phyloP scores from a whole-genome alignment of 768 basidiomycete genomes.

The Mycena floridula region DNA sequence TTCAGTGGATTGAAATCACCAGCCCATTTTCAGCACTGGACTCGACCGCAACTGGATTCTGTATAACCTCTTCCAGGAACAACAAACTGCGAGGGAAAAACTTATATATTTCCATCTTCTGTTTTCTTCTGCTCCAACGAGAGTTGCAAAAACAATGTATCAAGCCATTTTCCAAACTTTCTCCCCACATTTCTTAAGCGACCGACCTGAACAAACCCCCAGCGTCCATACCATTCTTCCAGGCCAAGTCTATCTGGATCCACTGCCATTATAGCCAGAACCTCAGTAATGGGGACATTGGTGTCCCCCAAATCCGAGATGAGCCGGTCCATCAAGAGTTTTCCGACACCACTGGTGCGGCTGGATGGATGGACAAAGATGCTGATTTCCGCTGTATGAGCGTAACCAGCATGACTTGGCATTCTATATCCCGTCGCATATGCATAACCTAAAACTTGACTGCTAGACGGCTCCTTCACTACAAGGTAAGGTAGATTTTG shows the following conservation, averaged over 20 bases:
- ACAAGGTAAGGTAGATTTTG: background rate
- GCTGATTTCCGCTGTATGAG: background rate
- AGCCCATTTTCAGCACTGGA: too few relatives aligned
- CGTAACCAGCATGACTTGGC: background rate
- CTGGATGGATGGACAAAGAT: background rate
- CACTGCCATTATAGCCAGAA: background rate
- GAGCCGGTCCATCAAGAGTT: background rate
- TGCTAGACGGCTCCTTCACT: background rate
- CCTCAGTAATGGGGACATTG: background rate
- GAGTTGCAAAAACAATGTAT: background rate
- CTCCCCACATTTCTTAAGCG: background rate
- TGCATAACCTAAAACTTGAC: background rate
- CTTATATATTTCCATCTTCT: too few relatives aligned
- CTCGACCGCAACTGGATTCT: too few relatives aligned
- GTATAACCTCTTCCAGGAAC: too few relatives aligned
- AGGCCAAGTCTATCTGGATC: background rate
- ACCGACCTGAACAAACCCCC: background rate
- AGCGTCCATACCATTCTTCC: background rate
- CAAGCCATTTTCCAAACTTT: background rate
- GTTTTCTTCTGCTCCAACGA: too few relatives aligned
- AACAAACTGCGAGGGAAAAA: too few relatives aligned
- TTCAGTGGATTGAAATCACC: too few relatives aligned
- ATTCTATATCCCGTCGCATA: background rate
- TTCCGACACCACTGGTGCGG: background rate
- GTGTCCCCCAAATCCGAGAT: background rate